Base-by-base conservation (phyloP, 2,329 filamentous ascomycete species). In the Uncinocarpus reesii region DNA sequence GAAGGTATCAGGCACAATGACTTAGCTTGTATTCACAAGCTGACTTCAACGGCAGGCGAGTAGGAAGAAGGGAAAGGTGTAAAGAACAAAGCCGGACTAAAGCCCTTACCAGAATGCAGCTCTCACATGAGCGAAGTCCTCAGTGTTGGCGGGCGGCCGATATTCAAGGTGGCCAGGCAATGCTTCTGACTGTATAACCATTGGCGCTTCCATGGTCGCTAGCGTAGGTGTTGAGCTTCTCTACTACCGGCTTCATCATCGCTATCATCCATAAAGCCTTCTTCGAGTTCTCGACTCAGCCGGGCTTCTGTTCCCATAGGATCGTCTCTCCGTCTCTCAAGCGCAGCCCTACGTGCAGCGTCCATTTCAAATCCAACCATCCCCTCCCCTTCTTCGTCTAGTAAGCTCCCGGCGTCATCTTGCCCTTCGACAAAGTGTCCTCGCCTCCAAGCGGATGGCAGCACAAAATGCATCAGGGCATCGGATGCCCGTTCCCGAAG, bases 231-330 rank as follows among this genome's bases (percentile, higher is more conserved):
- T 26, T 18, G 16, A 15, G 16, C 2, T 36, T 6, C 7, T 24
- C 38, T 36, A 15, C 29, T 21, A 16, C n/a, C 23, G 13, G 59
- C 62, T 47, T 80, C 78, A 31, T 82, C 79, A 48, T 83, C 79
- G 60, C 82, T 85, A 56, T 84, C 81, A 62, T 86, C 83, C 65
- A 78, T 77, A 60, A 86, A 86, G 0, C 81, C 83, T 58, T 83
- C 76, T 62, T 90, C 85, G 44, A 90, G 65, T 70, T 94, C 87
- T 66, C 86, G 74, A 63, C 86, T 90, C 52, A 94, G 59, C 53
- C 87, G 74, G 56, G 78, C 61, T 57, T 64, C 64, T 42, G 53
- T 65, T 26, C 63, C 64, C n/a, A 56, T 56, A 28, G 56, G 68
- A 60, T 42, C 66, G 67, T 47, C 72, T 65, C 49, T 73, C 71